phyloP scores from a whole-genome alignment of 495 filamentous ascomycete genomes.

The Cryomyces antarcticus region DNA sequence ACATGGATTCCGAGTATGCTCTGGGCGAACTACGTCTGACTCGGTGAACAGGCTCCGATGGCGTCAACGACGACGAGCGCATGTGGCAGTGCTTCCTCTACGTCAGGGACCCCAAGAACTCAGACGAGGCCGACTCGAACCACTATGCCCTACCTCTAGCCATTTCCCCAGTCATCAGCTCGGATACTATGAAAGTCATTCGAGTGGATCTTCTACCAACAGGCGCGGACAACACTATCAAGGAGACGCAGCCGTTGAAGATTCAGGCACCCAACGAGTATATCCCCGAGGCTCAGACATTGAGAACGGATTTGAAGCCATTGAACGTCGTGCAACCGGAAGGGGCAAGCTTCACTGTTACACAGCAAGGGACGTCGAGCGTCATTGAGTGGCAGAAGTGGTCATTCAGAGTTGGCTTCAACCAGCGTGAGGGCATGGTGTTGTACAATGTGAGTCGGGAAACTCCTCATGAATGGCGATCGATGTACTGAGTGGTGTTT shows the following conservation, averaged over 20 bases:
- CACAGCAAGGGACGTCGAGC: conserved; percentile 21
- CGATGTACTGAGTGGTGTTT: background rate
- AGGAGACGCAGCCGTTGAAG: conserved; percentile 32
- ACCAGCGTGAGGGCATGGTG: conserved; percentile 47
- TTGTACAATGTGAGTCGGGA: conserved; percentile 32
- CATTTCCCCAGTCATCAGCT: conserved; percentile 59
- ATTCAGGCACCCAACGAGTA: conserved; percentile 48
- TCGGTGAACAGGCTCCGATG: conserved; percentile 30
- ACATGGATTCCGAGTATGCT: background rate
- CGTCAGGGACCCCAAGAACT: conserved; percentile 34
- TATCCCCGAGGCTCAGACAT: conserved; percentile 43
- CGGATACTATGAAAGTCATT: conserved; percentile 39
- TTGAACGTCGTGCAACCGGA: conserved; percentile 59
- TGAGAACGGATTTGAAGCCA: conserved; percentile 49
- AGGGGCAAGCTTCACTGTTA: conserved; percentile 46
- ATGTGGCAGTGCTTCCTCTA: conserved; percentile 51
- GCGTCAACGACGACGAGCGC: conserved; percentile 36
- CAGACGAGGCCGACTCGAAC: conserved; percentile 41
- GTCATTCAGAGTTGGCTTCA: conserved; percentile 55
- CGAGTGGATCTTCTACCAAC: conserved; percentile 38
- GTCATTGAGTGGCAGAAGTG: conserved; percentile 50
- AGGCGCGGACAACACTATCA: conserved; percentile 38
- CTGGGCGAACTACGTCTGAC: background rate
- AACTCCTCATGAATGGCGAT: background rate
- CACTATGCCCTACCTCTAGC: conserved; percentile 63